These are phyloP conservation scores for Phragmites australis DNA, from an alignment of 176 grass and related monocot genomes.

Conservation along the genomic window DNA sequence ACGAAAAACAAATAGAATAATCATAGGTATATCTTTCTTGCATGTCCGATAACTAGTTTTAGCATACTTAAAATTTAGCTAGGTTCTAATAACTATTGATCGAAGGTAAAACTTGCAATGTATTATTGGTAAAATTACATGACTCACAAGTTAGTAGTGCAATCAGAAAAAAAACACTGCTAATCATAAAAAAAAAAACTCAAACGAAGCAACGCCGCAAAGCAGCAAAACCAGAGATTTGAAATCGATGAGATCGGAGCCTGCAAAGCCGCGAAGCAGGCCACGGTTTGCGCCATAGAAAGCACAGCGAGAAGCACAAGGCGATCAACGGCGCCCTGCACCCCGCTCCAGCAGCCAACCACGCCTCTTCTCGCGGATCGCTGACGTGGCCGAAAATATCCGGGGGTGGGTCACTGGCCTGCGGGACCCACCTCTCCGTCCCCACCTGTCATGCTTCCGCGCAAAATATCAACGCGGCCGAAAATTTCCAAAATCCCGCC, in stretches of 20 bases:
- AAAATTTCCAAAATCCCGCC: constrained; percentile 58
- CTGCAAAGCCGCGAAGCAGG: neutral
- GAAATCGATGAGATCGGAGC: neutral
- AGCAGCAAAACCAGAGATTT: neutral
- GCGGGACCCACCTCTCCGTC: neutral
- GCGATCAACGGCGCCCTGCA: neutral
- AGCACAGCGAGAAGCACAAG: constrained; percentile 42
- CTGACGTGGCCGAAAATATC: constrained; percentile 59
- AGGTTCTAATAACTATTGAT: no score
- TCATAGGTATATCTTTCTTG: no score
- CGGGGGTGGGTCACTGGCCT: accelerated
- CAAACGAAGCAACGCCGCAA: neutral
- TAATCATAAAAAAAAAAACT: neutral
- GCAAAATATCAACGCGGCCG: constrained; percentile 35
- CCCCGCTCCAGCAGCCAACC: constrained; percentile 2
- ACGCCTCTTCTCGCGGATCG: constrained; percentile 53
- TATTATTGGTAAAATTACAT: no score
- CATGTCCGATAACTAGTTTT: no score
- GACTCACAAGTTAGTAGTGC: no score
- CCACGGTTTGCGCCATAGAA: neutral
- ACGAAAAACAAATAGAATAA: no score
- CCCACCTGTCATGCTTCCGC: neutral
- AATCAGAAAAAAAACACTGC: no score
- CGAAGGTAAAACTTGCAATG: no score
- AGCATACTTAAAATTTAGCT: no score